Conservation (phyloP, 352 stramenopile species). For the Globisporangium emineosum region DNA sequence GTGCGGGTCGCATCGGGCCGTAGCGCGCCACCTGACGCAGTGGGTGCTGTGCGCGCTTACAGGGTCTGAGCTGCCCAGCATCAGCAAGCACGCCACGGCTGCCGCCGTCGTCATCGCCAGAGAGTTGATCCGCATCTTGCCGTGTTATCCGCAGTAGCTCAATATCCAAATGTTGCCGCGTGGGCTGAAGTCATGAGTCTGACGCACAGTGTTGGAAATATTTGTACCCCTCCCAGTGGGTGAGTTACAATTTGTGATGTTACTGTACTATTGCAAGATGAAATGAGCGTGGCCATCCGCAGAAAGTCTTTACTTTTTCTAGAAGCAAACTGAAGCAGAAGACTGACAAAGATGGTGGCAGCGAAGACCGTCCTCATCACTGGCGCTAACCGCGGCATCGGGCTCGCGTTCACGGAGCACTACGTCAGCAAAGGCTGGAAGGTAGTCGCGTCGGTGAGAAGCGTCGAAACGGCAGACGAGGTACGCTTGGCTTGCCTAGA, state of each 20-base stretch:
- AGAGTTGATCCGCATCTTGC: conserved; percentile 6
- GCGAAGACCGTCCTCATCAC: conserved; percentile 37
- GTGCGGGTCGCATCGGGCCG: conserved; percentile 63
- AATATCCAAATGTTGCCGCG: conserved; percentile 16
- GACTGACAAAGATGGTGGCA: conserved; percentile 1
- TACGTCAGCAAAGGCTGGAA: conserved; percentile 31
- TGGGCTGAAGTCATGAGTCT: conserved; percentile 10
- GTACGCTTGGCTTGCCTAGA: conserved; percentile 1
- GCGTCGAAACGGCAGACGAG: conserved; percentile 18
- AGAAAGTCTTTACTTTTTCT: background rate
- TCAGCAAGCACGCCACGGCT: background rate
- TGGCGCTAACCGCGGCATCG: conserved; percentile 33
- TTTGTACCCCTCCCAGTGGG: no score
- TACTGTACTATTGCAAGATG: no score
- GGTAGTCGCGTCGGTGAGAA: conserved; percentile 24
- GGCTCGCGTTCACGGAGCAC: conserved; percentile 29
- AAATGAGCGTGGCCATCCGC: background rate
- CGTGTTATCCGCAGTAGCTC: background rate
- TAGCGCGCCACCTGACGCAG: conserved; percentile 77
- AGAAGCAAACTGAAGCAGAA: background rate
- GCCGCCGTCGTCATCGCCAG: background rate
- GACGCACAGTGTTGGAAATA: no score
- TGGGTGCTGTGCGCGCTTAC: conserved; percentile 11
- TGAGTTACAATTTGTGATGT: no score
- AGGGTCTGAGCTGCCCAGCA: background rate